Percentiles rank a stretch among this genome's conserved stretches.
These are phyloP conservation scores for Arachis stenosperma DNA, from an alignment of 306 rosid species.

Conservation along the genomic window DNA sequence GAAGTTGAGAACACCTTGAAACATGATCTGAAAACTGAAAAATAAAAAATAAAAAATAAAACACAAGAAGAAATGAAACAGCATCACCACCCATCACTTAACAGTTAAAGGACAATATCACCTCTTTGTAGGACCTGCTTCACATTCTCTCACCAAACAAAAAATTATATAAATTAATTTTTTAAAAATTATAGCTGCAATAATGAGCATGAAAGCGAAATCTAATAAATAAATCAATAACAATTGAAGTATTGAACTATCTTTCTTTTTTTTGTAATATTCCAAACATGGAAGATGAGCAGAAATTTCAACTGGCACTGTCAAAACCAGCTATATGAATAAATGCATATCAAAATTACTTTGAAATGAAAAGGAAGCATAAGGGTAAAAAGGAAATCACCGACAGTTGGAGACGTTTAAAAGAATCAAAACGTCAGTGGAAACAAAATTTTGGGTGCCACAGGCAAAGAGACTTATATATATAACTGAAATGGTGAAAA, in stretches of 20 bases:
- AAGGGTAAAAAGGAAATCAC: constrained; percentile 27
- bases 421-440: background rate
- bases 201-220: constrained; percentile 1
- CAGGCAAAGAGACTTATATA: constrained; percentile 3
- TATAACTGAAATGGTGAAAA: constrained; percentile 11
- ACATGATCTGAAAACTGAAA: constrained; percentile 40
- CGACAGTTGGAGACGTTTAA: constrained; percentile 33
- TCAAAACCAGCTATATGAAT: background rate
- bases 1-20: constrained; percentile 31
- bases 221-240: background rate
- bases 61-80: constrained; percentile 29
- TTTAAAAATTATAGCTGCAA: background rate
- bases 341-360: constrained; percentile 8
- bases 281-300: background rate
- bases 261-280: background rate
- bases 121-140: constrained; percentile 1
- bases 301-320: constrained; percentile 8
- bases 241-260: constrained; percentile 2
- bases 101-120: background rate
- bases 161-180: background rate
- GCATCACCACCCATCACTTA: constrained; percentile 24
- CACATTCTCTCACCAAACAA: constrained; percentile 26
- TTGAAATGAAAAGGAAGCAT: constrained; percentile 25
- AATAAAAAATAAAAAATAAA: background rate
- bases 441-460: background rate